These are phyloP conservation scores for Melampsora larici-populina DNA, from an alignment of 1,284 basidiomycete species.

Conservation along the genomic window DNA sequence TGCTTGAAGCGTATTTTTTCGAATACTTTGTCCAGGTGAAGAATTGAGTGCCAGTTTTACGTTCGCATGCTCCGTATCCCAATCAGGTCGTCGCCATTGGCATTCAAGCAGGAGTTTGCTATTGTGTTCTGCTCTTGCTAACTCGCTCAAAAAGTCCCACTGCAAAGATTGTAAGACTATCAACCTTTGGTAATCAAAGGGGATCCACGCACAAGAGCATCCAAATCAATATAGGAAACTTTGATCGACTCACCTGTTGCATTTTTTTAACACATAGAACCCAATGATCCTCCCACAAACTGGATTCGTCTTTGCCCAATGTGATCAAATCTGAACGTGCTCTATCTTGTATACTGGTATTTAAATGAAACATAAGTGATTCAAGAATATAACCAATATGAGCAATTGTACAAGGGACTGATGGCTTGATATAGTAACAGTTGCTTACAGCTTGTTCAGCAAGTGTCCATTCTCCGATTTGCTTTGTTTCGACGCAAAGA, in stretches of 20 bases:
- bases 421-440: background rate
- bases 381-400: background rate
- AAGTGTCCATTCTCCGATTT: constrained; percentile 95
- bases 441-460: constrained; percentile 64
- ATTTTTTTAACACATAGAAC: constrained; percentile 91
- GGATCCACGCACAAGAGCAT: background rate
- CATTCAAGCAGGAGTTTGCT: constrained; percentile 90
- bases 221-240: background rate
- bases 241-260: constrained; percentile 60
- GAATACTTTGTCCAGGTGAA: constrained; percentile 78
- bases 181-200: background rate
- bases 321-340: constrained; percentile 77
- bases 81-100: constrained; percentile 91
- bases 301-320: constrained; percentile 93
- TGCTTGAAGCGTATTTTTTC: constrained; percentile 90
- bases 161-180: constrained; percentile 52
- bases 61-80: constrained; percentile 71
- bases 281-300: constrained; percentile 99
- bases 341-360: constrained; percentile 70
- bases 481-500: constrained; percentile 88
- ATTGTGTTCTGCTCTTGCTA: constrained; percentile 87
- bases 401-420: background rate
- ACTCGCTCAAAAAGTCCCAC: constrained; percentile 90
- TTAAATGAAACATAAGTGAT: background rate
- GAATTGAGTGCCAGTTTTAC: constrained; percentile 80